Conservation (phyloP, 768 basidiomycete genomes). For the Phlegmacium glaucopus region DNA sequence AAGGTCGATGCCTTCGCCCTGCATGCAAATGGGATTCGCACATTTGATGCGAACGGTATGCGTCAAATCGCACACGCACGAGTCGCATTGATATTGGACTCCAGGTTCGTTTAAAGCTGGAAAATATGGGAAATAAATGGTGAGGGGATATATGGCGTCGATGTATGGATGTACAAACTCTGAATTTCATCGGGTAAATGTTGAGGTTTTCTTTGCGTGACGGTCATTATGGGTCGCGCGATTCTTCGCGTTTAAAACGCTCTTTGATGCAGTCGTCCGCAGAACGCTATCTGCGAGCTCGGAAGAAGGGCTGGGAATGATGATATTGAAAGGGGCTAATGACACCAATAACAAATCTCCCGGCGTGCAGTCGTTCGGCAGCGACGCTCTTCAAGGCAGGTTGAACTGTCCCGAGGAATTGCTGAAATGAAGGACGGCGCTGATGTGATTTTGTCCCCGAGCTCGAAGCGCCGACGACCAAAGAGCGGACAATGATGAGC, state of each 20-base stretch:
- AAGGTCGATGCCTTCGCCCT: conserved; percentile 81
- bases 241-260: conserved; percentile 7
- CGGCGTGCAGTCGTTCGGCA: conserved; percentile 13
- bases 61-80: conserved; percentile 84
- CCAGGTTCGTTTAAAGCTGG: conserved; percentile 79
- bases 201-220: conserved; percentile 65
- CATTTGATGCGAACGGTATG: conserved; percentile 98
- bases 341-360: conserved; percentile 11
- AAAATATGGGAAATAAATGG: conserved; percentile 7
- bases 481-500: conserved; percentile 27
- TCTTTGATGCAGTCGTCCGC: conserved; percentile 13
- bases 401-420: conserved; percentile 7
- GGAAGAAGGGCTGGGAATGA: conserved; percentile 7
- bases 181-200: conserved; percentile 63
- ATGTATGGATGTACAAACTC: conserved; percentile 41
- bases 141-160: conserved; percentile 14
- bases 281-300: conserved; percentile 11
- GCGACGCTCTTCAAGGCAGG: conserved; percentile 7
- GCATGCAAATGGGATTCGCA: conserved; percentile 68
- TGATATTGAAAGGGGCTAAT: conserved; percentile 9
- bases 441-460: conserved; percentile 16
- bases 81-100: conserved; percentile 79
- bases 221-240: conserved; percentile 44
- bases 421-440: conserved; percentile 12
- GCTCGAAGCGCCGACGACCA: conserved; percentile 15